phyloP scores from a whole-genome alignment of 2,329 filamentous ascomycete species.

The Aspergillus texensis region DNA sequence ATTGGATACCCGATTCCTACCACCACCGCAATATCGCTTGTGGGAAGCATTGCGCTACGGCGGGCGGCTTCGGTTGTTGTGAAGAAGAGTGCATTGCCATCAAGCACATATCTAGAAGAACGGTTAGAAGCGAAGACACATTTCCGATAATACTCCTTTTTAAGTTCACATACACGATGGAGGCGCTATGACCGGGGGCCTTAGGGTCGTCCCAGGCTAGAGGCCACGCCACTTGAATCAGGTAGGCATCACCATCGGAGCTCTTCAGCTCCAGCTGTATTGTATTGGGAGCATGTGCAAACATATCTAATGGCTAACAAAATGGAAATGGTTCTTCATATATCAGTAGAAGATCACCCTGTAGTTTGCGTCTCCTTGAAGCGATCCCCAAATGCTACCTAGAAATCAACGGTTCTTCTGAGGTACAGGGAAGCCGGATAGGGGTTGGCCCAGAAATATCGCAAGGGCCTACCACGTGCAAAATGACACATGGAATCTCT shows the following conservation, averaged over 20 bases:
- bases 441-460: neutral
- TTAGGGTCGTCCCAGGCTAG: constrained; percentile 22
- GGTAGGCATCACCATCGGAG: constrained; percentile 17
- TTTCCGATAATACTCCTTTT: neutral
- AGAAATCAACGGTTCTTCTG: neutral
- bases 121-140: neutral
- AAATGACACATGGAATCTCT: neutral
- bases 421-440: too few relatives aligned
- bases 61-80: constrained; percentile 29
- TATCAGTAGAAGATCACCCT: neutral
- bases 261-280: constrained; percentile 17
- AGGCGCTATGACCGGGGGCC: constrained; percentile 7
- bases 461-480: neutral
- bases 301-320: neutral
- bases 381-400: neutral
- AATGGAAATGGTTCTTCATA: neutral
- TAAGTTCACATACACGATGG: constrained; percentile 22
- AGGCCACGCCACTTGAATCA: constrained; percentile 31
- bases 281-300: neutral
- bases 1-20: constrained; percentile 31
- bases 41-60: constrained; percentile 17
- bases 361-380: neutral
- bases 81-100: constrained; percentile 32
- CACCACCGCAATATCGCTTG: constrained; percentile 22
- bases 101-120: constrained; percentile 28